Percentiles rank a stretch among this genome's conserved stretches.
Evolutionary conservation across 2,329 filamentous ascomycete species (phyloP).

Genomic region (Curvularia sp.): DNA sequence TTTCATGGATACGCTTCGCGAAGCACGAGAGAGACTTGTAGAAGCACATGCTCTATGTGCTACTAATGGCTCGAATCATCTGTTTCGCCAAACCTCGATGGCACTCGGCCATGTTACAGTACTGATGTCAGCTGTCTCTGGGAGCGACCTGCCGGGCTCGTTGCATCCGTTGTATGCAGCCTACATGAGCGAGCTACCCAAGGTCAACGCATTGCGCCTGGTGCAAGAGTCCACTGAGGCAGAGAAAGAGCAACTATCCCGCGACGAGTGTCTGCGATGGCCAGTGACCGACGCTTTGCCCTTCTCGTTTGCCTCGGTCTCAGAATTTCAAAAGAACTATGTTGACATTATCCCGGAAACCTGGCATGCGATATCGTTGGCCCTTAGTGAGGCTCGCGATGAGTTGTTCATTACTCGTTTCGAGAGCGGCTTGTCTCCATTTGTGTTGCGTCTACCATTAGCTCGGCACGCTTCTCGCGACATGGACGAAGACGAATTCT

Average conservation of each 20-base stretch:
- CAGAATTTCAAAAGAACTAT: conserved; percentile 76
- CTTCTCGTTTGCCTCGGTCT: conserved; percentile 49
- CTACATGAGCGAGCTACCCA: conserved; percentile 64
- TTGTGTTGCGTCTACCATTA: conserved; percentile 85
- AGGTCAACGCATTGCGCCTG: conserved; percentile 72
- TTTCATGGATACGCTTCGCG: conserved; percentile 67
- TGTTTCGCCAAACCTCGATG: conserved; percentile 61
- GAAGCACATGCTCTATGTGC: conserved; percentile 66
- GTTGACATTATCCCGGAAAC: conserved; percentile 81
- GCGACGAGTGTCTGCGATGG: conserved; percentile 52
- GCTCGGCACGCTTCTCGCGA: conserved; percentile 82
- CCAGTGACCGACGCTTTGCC: conserved; percentile 45
- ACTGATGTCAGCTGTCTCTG: conserved; percentile 49
- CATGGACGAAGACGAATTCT: conserved; percentile 80
- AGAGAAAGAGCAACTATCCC: conserved; percentile 55
- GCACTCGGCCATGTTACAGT: conserved; percentile 49
- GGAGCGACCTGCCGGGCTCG: conserved; percentile 38
- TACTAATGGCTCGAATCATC: conserved; percentile 62
- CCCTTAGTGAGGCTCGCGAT: conserved; percentile 79
- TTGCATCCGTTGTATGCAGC: conserved; percentile 52
- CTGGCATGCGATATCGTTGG: conserved; percentile 88
- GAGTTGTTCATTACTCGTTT: conserved; percentile 92
- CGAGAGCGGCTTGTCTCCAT: conserved; percentile 75
- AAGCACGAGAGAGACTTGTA: conserved; percentile 70
- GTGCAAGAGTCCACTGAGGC: conserved; percentile 64